Percentiles rank a stretch among this genome's conserved stretches.
Conservation (phyloP, 2,329 filamentous ascomycete species). For the Juglanconis juglandina region DNA sequence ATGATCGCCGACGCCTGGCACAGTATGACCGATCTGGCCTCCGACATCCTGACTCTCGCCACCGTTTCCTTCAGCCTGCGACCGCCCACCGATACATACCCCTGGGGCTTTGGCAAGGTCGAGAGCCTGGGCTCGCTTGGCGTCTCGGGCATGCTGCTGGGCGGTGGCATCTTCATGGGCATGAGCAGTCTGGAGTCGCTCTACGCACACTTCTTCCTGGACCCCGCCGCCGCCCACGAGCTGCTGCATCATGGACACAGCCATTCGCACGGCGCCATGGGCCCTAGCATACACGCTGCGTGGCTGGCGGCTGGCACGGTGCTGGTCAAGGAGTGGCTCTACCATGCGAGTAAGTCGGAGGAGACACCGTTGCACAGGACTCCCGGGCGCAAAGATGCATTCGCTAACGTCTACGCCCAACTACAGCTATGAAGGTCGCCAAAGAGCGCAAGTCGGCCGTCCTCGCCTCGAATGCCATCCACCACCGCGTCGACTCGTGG, state of each 20-base stretch:
- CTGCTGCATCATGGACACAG: constrained; percentile 56
- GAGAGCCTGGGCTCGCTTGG: constrained; percentile 92
- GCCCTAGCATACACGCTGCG: constrained; percentile 86
- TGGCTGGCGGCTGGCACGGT: constrained; percentile 93
- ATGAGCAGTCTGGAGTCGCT: constrained; percentile 69
- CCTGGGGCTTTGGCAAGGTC: constrained; percentile 93
- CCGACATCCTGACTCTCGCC: constrained; percentile 87
- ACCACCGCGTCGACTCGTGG: constrained; percentile 93
- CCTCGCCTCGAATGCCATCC: constrained; percentile 90
- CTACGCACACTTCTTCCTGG: constrained; percentile 69
- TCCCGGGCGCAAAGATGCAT: not conserved
- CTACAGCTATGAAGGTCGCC: constrained; percentile 86
- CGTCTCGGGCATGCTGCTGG: constrained; percentile 85
- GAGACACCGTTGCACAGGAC: not conserved
- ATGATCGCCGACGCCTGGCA: constrained; percentile 94
- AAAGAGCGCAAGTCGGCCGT: constrained; percentile 92
- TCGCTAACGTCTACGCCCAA: constrained; percentile 15
- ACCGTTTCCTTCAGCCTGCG: constrained; percentile 93
- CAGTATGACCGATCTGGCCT: constrained; percentile 90
- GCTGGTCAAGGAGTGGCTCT: constrained; percentile 92
- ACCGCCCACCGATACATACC: constrained; percentile 78
- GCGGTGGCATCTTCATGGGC: constrained; percentile 90
- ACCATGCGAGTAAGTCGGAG: constrained; percentile 77
- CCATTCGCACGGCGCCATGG: constrained; percentile 58
- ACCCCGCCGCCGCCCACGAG: constrained; percentile 52